Evolutionary conservation across 2,329 filamentous ascomycete genomes (phyloP), one percentile per base, ranked within the genome.

Genomic region (Paraconiothyrium brasiliense): DNA sequence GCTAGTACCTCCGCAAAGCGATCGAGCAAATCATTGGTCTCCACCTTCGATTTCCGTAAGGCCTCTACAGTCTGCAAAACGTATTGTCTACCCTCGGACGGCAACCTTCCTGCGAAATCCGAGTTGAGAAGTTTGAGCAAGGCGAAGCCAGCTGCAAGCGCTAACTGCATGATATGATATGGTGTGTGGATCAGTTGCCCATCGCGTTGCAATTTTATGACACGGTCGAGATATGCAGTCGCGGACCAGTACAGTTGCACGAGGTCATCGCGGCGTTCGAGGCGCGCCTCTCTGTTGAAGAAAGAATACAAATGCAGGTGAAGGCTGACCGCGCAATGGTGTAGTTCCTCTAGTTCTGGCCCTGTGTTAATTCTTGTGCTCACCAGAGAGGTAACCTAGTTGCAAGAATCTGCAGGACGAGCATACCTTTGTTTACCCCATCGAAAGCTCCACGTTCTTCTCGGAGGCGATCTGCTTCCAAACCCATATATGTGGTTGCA

Each of bases 151-250:
- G 90, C 91, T 2, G 91, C 92, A n/a, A 94, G 87, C 59, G 93
- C 87, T 90, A 94, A 94, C 77, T 94, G 92, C 74, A 93, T 89
- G 56, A 94, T 87, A 76, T 94, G 94, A 74, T 90, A 92, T 66
- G 87, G 90, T 30, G 88, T 86, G 70, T 91, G 89, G 54, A 85
- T 85, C 32, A 93, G 81, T 54, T 90, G 84, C 52, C 84, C 84
- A 8, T 86, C 84, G 56, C 77, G 72, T 37, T 84, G 58, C 10
- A 91, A 81, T 60, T 88, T 85, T 63, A 84, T 81, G 1, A 81
- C 79, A 10, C 77, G 75, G 55, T 92, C 89, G 24, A 93, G 83
- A 71, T 93, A 93, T 62, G 83, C 83, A 44, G 86, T 87, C 3
- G 90, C 88, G 4, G 91, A 89, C 62, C 89, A 86, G 85, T 91